A percentile compares a stretch with the other conserved stretches of the same genome.
These are phyloP conservation scores for Camelina laxa DNA, from an alignment of 345 rosid genomes.

Conservation along the genomic window DNA sequence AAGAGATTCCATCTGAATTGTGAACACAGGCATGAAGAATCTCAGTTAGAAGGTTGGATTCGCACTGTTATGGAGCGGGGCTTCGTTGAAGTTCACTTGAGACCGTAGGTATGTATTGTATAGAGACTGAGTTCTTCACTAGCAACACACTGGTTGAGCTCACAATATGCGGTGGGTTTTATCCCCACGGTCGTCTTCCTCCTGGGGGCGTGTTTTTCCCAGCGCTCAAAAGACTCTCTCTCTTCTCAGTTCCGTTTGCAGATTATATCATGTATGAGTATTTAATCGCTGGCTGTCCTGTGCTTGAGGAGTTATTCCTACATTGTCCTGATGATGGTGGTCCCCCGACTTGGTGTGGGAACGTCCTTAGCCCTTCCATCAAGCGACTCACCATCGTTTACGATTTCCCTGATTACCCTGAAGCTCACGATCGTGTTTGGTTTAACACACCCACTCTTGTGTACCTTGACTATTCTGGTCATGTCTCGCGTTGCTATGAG, in stretches of 20 bases:
- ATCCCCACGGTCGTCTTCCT: not conserved
- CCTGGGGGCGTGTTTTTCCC: not conserved
- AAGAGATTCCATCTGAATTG: not conserved
- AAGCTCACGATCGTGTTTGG: not conserved
- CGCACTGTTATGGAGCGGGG: not conserved
- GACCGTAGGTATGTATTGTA: not conserved
- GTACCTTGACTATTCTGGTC: not conserved
- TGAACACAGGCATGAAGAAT: not conserved
- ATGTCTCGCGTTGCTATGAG: not conserved
- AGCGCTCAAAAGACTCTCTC: not conserved
- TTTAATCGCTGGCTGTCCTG: conserved; percentile 13
- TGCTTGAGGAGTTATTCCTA: not conserved
- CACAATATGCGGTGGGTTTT: not conserved
- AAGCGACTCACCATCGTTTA: not conserved
- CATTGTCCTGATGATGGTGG: not conserved
- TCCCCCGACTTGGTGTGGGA: not conserved
- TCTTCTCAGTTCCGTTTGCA: not conserved
- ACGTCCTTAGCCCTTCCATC: not conserved
- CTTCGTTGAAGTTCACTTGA: not conserved
- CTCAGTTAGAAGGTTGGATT: not conserved
- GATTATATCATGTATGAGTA: not conserved
- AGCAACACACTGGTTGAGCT: conserved; percentile 24
- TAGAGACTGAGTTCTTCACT: not conserved
- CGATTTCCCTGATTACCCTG: not conserved
- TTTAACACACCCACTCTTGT: conserved; percentile 6